These are phyloP conservation scores for Orbilia javanica DNA, from an alignment of 2,329 filamentous ascomycete species.

Conservation along the genomic window DNA sequence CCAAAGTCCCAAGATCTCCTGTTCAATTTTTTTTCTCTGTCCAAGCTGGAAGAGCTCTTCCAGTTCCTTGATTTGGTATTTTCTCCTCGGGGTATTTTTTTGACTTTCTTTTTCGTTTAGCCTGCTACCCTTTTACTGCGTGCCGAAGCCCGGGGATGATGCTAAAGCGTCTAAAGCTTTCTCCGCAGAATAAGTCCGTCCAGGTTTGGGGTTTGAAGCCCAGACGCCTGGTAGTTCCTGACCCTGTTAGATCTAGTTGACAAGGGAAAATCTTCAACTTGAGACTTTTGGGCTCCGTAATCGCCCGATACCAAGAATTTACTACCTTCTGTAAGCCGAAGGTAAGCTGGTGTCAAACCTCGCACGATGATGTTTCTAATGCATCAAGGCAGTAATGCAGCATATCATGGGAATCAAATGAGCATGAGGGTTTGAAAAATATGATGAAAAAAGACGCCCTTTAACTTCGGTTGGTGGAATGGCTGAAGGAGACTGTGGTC, in stretches of 20 bases:
- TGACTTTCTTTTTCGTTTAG: conserved; percentile 14
- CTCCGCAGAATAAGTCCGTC: conserved; percentile 57
- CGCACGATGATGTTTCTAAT: conserved; percentile 30
- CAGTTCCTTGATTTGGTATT: conserved; percentile 51
- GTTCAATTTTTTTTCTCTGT: background rate
- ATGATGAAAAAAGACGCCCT: background rate
- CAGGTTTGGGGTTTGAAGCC: conserved; percentile 49
- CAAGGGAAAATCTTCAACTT: conserved; percentile 19
- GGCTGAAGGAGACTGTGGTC: conserved; percentile 9
- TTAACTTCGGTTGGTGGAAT: conserved; percentile 14
- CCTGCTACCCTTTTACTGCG: conserved; percentile 5
- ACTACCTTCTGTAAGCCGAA: conserved; percentile 57
- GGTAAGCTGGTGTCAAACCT: conserved; percentile 50
- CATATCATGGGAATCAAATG: conserved; percentile 22
- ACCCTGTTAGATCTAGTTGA: background rate
- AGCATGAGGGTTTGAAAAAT: background rate
- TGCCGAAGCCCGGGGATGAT: conserved; percentile 29
- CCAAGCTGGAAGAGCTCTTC: conserved; percentile 36
- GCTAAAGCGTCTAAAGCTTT: conserved; percentile 21
- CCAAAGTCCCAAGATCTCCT: conserved; percentile 7
- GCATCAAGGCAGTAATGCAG: conserved; percentile 29
- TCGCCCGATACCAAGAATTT: conserved; percentile 58
- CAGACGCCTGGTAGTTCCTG: conserved; percentile 40
- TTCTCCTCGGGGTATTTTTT: conserved; percentile 22
- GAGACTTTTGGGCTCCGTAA: conserved; percentile 55